Base-by-base conservation (phyloP, 2,329 filamentous ascomycete genomes). In the Trichophaea hybrida region DNA sequence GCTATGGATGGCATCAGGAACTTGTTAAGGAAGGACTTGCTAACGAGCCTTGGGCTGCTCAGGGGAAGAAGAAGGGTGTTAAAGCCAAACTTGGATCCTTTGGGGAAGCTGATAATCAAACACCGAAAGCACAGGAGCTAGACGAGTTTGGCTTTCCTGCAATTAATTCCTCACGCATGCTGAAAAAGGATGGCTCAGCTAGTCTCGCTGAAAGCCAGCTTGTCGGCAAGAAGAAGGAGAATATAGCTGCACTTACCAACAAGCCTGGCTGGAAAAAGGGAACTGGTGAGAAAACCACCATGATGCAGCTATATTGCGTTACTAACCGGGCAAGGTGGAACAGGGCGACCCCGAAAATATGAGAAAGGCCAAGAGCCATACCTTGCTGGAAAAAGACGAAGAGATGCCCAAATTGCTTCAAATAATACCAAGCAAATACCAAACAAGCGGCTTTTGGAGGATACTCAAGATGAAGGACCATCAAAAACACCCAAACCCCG, bases 261-360 rank as follows among this genome's bases (percentile, higher is more conserved):
- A 49, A 49, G 17, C 44, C 44, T 49, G 44, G 44, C 44, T 49
- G 44, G 44, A 49, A 49, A 49, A 49, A 49, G 44, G 44, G 44
- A 12, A 17, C 17, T 49, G 44, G 44, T 49, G 15, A 49, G 10
- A 15, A 24, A 12, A 49, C 44, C 37, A 31, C 32, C 33, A 12
- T 6, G 5, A 5, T 46, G 13, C 35, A 51, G 57, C 31, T 63
- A 61, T 61, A 63, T 43, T 33, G 24, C 8, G 13, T 49, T 53
- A 53, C 33, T 53, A 37, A 43, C 8, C 24, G 13, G 13, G 12
- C 5, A 10, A 48, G 17, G 12, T 43, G 56, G 63, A 7, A 62
- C 56, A 43, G 63, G 63, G 50, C 59, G 63, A n/a, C 63, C 63
- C 44, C 61, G 63, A n/a, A 64, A 64, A 55, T 64, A 64, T 57